Percentiles rank a stretch among this genome's conserved stretches.
Conservation (phyloP, 345 rosid genomes). For the Bruguiera parviflora region DNA sequence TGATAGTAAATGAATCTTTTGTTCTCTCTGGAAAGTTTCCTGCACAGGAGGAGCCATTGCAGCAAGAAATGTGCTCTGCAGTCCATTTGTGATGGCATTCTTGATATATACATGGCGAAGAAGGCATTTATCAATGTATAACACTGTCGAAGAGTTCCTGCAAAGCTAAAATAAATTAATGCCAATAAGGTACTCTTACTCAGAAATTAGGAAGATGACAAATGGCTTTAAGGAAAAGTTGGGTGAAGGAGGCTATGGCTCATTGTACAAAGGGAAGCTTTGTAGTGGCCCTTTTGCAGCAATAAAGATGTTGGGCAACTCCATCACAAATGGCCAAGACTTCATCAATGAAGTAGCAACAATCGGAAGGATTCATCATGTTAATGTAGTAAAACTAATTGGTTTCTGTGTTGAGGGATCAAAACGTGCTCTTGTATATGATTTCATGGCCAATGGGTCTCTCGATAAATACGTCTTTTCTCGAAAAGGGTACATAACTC, state of each 20-base stretch:
- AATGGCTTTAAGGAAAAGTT: constrained; percentile 14
- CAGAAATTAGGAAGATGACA: constrained; percentile 14
- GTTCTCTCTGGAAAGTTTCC: constrained; percentile 1
- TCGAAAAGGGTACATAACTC: neutral
- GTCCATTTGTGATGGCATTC: constrained; percentile 9
- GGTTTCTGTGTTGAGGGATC: constrained; percentile 22
- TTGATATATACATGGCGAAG: constrained; percentile 18
- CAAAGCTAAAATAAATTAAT: constrained; percentile 10
- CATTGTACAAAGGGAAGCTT: constrained; percentile 15
- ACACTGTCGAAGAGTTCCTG: constrained; percentile 18
- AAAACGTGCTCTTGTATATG: constrained; percentile 18
- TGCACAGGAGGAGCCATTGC: neutral
- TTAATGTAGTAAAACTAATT: constrained; percentile 14
- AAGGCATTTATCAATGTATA: constrained; percentile 20
- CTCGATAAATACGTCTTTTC: constrained; percentile 15
- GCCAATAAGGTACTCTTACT: constrained; percentile 23
- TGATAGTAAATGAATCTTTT: neutral
- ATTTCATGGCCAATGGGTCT: constrained; percentile 21
- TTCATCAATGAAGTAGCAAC: constrained; percentile 21
- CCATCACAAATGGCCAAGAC: constrained; percentile 14
- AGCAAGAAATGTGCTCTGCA: constrained; percentile 1
- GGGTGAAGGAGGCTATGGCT: constrained; percentile 21
- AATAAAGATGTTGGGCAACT: constrained; percentile 13
- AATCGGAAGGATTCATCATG: constrained; percentile 15
- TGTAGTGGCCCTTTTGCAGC: constrained; percentile 21